phyloP scores from a whole-genome alignment of 371 early-diverging fungal genomes.

The Mucor indicus region DNA sequence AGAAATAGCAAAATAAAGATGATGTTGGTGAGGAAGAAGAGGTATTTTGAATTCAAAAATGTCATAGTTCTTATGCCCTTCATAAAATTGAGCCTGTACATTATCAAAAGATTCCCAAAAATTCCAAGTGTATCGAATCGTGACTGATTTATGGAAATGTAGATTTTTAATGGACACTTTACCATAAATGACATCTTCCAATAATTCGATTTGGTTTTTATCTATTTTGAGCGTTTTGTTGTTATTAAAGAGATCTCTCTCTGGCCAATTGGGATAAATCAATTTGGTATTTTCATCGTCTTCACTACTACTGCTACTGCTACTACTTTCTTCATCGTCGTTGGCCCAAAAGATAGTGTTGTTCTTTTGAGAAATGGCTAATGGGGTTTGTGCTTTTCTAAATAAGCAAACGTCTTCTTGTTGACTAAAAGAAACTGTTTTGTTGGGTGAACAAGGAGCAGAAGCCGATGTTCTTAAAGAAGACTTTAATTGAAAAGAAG shows the following conservation, averaged over 20 bases:
- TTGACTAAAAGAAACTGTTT: conserved; percentile 23
- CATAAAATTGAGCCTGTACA: conserved; percentile 9
- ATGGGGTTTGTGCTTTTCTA: conserved; percentile 24
- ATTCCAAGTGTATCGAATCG: conserved; percentile 63
- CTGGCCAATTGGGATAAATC: conserved; percentile 15
- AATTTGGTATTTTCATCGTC: conserved; percentile 9
- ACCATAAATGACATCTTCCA: conserved; percentile 23
- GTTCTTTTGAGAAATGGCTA: conserved; percentile 11
- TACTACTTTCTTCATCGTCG: background rate
- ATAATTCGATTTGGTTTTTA: conserved; percentile 2
- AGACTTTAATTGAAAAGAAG: conserved; percentile 12
- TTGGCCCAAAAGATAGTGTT: conserved; percentile 22
- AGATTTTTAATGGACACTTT: conserved; percentile 67
- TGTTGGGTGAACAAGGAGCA: conserved; percentile 21
- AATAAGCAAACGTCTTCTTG: conserved; percentile 23
- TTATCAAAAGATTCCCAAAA: conserved; percentile 55
- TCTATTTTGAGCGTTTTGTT: conserved; percentile 18
- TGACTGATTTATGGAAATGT: conserved; percentile 66
- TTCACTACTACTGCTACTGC: background rate
- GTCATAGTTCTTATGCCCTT: conserved; percentile 15
- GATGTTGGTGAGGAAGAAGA: conserved; percentile 13
- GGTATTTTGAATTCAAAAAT: conserved; percentile 18
- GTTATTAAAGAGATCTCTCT: conserved; percentile 10
- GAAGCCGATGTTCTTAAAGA: conserved; percentile 23
- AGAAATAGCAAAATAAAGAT: conserved; percentile 26